Evolutionary conservation across 1,284 basidiomycete species (phyloP).

Genomic region (Pseudozyma tsukubaensis): DNA sequence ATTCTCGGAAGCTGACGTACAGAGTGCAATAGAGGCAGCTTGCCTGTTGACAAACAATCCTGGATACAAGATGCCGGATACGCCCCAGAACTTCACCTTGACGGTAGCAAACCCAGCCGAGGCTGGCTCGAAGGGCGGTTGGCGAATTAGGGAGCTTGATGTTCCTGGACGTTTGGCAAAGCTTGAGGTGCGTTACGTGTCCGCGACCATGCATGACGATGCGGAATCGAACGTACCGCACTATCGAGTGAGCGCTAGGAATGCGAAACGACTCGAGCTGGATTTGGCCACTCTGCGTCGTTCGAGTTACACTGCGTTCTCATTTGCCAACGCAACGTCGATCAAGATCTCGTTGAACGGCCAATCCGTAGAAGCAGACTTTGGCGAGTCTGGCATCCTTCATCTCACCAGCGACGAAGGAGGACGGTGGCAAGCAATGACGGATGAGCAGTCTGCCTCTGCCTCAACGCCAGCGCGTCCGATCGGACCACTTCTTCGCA

Average conservation of each 20-base stretch:
- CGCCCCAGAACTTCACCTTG: conserved; percentile 73
- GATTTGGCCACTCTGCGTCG: conserved; percentile 8
- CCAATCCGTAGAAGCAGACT: background rate
- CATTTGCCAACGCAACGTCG: background rate
- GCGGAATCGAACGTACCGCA: background rate
- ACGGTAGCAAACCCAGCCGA: conserved; percentile 77
- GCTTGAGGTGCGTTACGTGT: conserved; percentile 26
- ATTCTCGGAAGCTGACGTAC: conserved; percentile 73
- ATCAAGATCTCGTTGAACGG: conserved; percentile 10
- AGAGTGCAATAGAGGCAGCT: conserved; percentile 70
- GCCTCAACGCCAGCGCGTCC: conserved; percentile 12
- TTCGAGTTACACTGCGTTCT: background rate
- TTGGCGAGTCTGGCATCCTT: background rate
- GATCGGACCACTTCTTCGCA: conserved; percentile 36
- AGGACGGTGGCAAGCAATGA: background rate
- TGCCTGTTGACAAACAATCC: conserved; percentile 19
- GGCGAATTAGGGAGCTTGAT: conserved; percentile 73
- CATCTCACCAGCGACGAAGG: conserved; percentile 6
- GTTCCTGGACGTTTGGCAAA: conserved; percentile 72
- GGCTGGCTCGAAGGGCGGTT: conserved; percentile 77
- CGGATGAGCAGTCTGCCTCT: background rate
- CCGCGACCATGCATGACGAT: background rate
- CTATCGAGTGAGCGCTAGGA: conserved; percentile 4
- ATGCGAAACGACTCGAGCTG: conserved; percentile 18
- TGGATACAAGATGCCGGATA: conserved; percentile 24